A percentile compares a stretch with the other conserved stretches of the same genome.
phyloP scores from a whole-genome alignment of 176 grass and related monocot species.

The Bonia amplexicaulis region DNA sequence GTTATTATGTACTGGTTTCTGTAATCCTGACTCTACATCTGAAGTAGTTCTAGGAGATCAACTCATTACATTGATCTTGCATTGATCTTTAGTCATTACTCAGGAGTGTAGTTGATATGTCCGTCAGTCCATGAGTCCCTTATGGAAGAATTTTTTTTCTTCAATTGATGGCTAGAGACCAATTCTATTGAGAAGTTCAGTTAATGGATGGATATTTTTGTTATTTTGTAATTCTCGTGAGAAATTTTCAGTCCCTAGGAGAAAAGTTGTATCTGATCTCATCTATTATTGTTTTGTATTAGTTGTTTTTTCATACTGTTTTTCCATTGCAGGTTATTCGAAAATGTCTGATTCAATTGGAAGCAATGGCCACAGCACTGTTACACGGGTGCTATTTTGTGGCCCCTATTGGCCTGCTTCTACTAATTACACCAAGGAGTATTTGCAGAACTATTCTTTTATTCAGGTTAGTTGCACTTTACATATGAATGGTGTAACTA shows the following conservation, averaged over 20 bases:
- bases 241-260: neutral
- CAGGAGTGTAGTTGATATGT: neutral
- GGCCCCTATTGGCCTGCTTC: conserved; percentile 59
- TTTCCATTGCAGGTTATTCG: conserved; percentile 42
- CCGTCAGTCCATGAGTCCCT: neutral
- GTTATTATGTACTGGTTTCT: neutral
- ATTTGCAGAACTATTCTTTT: conserved; percentile 68
- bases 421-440: conserved; percentile 69
- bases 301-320: neutral
- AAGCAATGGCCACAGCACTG: neutral
- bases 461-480: conserved; percentile 54
- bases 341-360: conserved; percentile 36
- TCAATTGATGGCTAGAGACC: neutral
- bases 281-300: neutral
- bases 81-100: neutral
- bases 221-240: neutral
- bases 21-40: neutral
- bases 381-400: conserved; percentile 74
- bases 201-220: neutral
- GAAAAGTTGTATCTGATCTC: neutral
- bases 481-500: neutral
- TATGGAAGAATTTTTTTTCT: neutral
- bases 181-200: neutral
- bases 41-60: neutral
- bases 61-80: neutral